Conservation (phyloP, 306 rosid genomes). For the Cucumis hystrix region DNA sequence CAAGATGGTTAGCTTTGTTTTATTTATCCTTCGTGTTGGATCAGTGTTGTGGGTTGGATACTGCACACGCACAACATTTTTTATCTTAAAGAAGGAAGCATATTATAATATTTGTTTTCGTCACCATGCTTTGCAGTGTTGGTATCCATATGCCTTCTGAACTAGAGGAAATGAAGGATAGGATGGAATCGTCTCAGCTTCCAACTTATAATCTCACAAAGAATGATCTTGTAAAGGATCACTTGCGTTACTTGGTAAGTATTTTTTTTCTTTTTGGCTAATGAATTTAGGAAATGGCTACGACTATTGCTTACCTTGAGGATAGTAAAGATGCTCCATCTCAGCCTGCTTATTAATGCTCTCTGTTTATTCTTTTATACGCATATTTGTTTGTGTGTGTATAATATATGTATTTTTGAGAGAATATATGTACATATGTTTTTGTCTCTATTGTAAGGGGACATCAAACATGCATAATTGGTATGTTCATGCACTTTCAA, state of each 20-base stretch:
- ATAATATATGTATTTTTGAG: too few species aligned
- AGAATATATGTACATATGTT: too few species aligned
- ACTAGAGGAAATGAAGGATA: constrained; percentile 41
- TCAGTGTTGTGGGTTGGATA: neutral
- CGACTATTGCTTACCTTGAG: neutral
- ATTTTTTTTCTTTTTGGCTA: neutral
- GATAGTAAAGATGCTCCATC: neutral
- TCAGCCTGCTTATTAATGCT: neutral
- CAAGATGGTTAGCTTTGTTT: neutral
- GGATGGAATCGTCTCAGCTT: constrained; percentile 53
- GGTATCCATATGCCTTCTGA: constrained; percentile 70
- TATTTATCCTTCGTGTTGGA: neutral
- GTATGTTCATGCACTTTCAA: neutral
- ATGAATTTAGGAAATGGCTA: neutral
- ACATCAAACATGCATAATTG: neutral
- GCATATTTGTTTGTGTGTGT: too few species aligned
- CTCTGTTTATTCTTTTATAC: neutral
- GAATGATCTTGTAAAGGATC: constrained; percentile 83
- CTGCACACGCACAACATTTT: too few species aligned
- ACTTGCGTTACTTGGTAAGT: constrained; percentile 80
- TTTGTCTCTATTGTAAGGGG: neutral
- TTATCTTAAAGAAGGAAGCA: neutral
- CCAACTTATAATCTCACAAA: constrained; percentile 55
- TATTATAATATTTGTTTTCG: neutral
- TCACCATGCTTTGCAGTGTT: constrained; percentile 43